These are phyloP conservation scores for Daldinia decipiens DNA, from an alignment of 495 filamentous ascomycete species.

Conservation along the genomic window DNA sequence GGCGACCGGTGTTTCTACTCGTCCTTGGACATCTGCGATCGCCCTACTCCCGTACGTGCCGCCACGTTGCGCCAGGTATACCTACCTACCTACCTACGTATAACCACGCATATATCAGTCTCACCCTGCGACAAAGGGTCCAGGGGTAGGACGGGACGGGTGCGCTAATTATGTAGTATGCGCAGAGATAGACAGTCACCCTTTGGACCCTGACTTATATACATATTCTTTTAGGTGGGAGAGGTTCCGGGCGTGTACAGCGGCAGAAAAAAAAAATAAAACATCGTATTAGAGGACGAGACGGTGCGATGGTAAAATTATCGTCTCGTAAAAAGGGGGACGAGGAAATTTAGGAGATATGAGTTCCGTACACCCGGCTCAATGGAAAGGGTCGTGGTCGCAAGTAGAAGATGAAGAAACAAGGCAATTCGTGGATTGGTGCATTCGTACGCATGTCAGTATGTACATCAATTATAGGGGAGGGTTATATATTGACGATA, in stretches of 20 bases:
- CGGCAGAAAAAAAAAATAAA: slow-evolving; percentile 27
- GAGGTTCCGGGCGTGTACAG: slow-evolving; percentile 30
- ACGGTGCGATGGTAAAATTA: slow-evolving; percentile 20
- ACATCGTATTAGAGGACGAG: slow-evolving; percentile 21
- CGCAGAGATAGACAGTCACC: slow-evolving; percentile 18
- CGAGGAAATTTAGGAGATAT: slow-evolving; percentile 22
- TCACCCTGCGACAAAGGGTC: slow-evolving; percentile 21
- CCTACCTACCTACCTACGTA: slow-evolving; percentile 1
- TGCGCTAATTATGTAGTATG: slow-evolving; percentile 32
- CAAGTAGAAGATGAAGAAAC: slow-evolving; percentile 22
- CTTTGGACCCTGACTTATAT: slow-evolving; percentile 19
- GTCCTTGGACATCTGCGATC: slow-evolving; percentile 51
- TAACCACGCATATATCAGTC: slow-evolving; percentile 2
- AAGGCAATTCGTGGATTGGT: slow-evolving; percentile 29
- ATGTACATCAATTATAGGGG: slow-evolving; percentile 10
- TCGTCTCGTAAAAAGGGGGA: slow-evolving; percentile 13
- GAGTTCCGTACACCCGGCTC: slow-evolving; percentile 34
- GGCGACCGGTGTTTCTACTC: slow-evolving; percentile 43
- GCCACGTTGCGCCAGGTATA: slow-evolving; percentile 13
- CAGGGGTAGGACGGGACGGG: slow-evolving; percentile 24
- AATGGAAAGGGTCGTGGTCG: slow-evolving; percentile 31
- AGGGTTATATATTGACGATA: background rate
- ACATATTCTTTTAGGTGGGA: slow-evolving; percentile 19
- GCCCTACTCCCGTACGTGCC: slow-evolving; percentile 17
- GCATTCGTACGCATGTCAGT: slow-evolving; percentile 13